phyloP scores from a whole-genome alignment of 257 asterid genomes.

The Solanum virginianum region DNA sequence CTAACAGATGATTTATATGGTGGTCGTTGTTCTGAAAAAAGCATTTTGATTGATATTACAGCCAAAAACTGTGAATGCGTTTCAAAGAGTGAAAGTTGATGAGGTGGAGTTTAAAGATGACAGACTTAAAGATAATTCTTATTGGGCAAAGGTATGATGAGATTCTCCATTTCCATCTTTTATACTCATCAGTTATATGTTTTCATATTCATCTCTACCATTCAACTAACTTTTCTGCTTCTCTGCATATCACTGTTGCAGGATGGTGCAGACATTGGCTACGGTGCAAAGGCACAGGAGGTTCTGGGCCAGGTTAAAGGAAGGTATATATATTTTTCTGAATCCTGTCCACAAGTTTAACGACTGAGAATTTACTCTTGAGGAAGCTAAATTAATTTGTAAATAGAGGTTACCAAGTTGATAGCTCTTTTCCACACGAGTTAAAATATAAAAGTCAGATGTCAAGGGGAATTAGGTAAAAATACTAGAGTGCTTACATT shows the following conservation, averaged over 20 bases:
- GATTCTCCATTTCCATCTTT: not conserved
- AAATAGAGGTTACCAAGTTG: not conserved
- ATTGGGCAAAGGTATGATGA: conserved; percentile 83
- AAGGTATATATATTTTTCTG: conserved; percentile 37
- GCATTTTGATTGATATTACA: conserved; percentile 16
- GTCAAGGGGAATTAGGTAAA: not conserved
- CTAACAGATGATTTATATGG: not conserved
- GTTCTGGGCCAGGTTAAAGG: conserved; percentile 92
- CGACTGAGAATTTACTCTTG: not conserved
- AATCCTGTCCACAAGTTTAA: not conserved
- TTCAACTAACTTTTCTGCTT: not conserved
- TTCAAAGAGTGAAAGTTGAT: conserved; percentile 40
- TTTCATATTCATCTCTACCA: not conserved
- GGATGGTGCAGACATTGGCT: conserved; percentile 92
- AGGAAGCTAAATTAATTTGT: not conserved
- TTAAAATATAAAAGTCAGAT: not conserved
- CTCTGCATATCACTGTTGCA: conserved; percentile 10
- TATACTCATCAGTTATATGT: not conserved
- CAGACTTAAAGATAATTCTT: conserved; percentile 90
- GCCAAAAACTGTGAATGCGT: conserved; percentile 65
- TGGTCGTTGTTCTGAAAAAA: not conserved
- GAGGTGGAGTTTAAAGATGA: conserved; percentile 34
- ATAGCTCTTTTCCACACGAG: not conserved
- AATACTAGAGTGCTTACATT: not conserved
- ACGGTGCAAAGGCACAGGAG: conserved; percentile 98